These are phyloP conservation scores for Quercus tomentella DNA, from an alignment of 331 rosid species.

Conservation along the genomic window DNA sequence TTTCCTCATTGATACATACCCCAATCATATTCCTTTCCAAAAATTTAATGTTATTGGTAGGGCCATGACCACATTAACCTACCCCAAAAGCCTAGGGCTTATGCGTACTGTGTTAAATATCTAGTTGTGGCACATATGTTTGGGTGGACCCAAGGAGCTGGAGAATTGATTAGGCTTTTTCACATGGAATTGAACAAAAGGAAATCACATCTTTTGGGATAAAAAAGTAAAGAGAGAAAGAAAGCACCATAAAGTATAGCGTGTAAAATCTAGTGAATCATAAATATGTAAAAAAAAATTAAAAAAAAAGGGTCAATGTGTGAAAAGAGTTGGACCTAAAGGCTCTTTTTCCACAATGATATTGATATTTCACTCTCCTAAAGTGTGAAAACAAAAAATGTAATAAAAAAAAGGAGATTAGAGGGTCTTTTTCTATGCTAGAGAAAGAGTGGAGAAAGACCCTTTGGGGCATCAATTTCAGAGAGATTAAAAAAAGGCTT, in stretches of 20 bases:
- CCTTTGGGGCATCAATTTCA: constrained; percentile 19
- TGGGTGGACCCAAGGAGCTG: background rate
- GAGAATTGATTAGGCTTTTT: background rate
- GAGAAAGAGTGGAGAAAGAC: no score
- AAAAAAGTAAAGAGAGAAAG: background rate
- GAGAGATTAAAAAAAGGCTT: background rate
- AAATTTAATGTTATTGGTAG: background rate
- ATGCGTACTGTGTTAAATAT: background rate
- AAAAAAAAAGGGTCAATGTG: background rate
- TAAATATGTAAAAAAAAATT: background rate
- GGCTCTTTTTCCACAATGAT: background rate
- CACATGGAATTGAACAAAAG: background rate
- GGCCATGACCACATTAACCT: background rate
- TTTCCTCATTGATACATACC: background rate
- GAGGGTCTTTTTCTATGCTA: background rate
- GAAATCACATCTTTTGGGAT: background rate
- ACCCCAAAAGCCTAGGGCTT: background rate
- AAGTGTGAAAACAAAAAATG: background rate
- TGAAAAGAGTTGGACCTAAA: background rate
- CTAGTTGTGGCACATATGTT: background rate
- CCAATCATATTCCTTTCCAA: background rate
- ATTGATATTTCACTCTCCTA: background rate
- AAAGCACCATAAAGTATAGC: background rate
- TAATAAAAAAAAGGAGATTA: background rate
- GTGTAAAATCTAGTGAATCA: background rate